A percentile compares a stretch with the other conserved stretches of the same genome.
phyloP scores from a whole-genome alignment of 2,329 filamentous ascomycete genomes.

The Apiospora malaysiana region DNA sequence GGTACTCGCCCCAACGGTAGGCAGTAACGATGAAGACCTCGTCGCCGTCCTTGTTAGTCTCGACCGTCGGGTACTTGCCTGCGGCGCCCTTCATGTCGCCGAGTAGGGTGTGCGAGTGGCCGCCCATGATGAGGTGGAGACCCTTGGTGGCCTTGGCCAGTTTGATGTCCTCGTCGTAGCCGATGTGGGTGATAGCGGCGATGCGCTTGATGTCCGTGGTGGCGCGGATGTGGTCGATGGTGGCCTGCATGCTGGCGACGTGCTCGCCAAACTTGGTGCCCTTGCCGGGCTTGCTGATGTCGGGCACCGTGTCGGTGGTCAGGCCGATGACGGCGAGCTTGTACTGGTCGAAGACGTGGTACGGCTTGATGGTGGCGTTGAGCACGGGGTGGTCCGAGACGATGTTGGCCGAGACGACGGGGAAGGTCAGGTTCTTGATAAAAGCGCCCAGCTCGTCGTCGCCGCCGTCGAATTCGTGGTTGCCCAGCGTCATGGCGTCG shows the following conservation, averaged over 20 bases:
- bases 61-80: slow-evolving; percentile 69
- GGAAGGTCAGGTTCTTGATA: slow-evolving; percentile 68
- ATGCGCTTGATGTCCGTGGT: slow-evolving; percentile 67
- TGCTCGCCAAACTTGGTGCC: slow-evolving; percentile 65
- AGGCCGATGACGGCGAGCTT: slow-evolving; percentile 68
- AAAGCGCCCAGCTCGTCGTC: slow-evolving; percentile 68
- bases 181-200: slow-evolving; percentile 70
- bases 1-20: slow-evolving; percentile 72
- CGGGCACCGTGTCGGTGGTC: slow-evolving; percentile 64
- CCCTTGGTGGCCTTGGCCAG: slow-evolving; percentile 65
- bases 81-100: slow-evolving; percentile 63
- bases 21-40: slow-evolving; percentile 73
- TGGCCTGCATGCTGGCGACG: slow-evolving; percentile 62
- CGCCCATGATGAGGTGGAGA: slow-evolving; percentile 68
- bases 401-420: slow-evolving; percentile 68
- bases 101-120: slow-evolving; percentile 53
- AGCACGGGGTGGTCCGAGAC: slow-evolving; percentile 63
- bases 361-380: slow-evolving; percentile 69
- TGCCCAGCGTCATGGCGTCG: slow-evolving; percentile 71
- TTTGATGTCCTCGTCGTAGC: slow-evolving; percentile 67
- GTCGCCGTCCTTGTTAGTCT: slow-evolving; percentile 64
- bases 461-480: slow-evolving; percentile 71
- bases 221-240: slow-evolving; percentile 65
- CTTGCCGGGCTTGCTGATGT: slow-evolving; percentile 63
- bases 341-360: slow-evolving; percentile 67